Conservation (phyloP, 768 basidiomycete genomes). For the Leccinellum rugosiceps region DNA sequence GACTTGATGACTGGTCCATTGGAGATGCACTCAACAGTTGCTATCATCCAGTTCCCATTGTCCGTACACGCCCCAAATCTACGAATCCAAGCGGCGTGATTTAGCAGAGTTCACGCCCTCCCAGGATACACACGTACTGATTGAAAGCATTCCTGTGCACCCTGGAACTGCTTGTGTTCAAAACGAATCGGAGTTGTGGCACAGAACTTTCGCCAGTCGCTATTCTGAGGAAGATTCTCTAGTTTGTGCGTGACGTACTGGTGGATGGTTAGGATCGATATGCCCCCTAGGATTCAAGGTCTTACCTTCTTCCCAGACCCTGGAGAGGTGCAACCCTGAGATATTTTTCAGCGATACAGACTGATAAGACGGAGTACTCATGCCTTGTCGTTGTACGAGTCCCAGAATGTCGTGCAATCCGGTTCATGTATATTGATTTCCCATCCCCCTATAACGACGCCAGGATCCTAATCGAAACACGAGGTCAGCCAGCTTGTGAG, state of each 20-base stretch:
- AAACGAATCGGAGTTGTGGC: conserved; percentile 33
- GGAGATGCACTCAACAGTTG: conserved; percentile 9
- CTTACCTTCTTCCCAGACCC: conserved; percentile 23
- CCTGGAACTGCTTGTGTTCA: conserved; percentile 17
- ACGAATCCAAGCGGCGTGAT: not conserved
- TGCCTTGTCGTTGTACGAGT: conserved; percentile 25
- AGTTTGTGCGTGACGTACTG: conserved; percentile 29
- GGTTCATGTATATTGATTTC: conserved; percentile 25
- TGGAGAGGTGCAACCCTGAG: conserved; percentile 23
- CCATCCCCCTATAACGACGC: conserved; percentile 27
- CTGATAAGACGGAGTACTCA: not conserved
- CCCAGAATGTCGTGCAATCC: conserved; percentile 26
- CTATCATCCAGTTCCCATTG: conserved; percentile 25
- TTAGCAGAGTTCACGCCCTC: not conserved
- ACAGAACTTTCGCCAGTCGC: conserved; percentile 34
- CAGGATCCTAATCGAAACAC: conserved; percentile 7
- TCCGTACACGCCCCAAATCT: conserved; percentile 24
- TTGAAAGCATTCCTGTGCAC: conserved; percentile 17
- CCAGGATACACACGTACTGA: conserved; percentile 2
- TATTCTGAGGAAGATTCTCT: conserved; percentile 20
- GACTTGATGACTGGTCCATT: no score
- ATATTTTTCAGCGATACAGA: not conserved
- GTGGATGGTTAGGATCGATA: not conserved
- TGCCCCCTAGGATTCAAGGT: not conserved
- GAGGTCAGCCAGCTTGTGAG: not conserved